A percentile compares a stretch with the other conserved stretches of the same genome.
These are phyloP conservation scores for Backusella tuberculispora DNA, from an alignment of 192 early-diverging fungal genomes.

Conservation along the genomic window DNA sequence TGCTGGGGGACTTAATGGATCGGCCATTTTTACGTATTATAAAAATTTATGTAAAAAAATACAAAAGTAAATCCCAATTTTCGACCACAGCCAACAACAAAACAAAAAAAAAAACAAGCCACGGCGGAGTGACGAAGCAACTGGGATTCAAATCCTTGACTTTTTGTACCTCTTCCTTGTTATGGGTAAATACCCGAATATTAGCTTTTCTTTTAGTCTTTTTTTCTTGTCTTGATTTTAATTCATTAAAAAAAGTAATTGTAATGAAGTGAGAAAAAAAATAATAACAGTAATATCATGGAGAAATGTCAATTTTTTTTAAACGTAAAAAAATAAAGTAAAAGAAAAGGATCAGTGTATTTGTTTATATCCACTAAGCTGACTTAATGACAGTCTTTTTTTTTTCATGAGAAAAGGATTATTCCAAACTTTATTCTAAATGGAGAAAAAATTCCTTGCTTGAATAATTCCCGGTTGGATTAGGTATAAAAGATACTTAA, in stretches of 20 bases:
- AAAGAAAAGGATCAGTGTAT: not conserved
- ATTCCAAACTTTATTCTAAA: constrained; percentile 13
- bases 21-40: constrained; percentile 7
- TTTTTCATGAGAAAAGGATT: constrained; percentile 4
- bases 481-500: not conserved
- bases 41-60: too few relatives aligned
- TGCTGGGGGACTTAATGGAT: constrained; percentile 3
- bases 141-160: not conserved
- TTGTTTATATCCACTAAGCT: not conserved
- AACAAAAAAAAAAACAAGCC: not conserved
- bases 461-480: constrained; percentile 6
- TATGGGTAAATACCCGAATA: constrained; percentile 1
- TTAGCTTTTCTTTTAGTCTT: not conserved
- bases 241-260: not conserved
- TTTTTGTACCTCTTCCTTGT: not conserved
- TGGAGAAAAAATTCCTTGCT: not conserved
- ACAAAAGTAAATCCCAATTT: not conserved
- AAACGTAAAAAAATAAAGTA: not conserved
- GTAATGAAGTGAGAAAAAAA: not conserved
- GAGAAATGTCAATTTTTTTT: too few relatives aligned
- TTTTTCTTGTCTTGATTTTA: not conserved
- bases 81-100: not conserved
- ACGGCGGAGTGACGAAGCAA: not conserved
- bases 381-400: not conserved
- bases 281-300: not conserved